phyloP scores from a whole-genome alignment of 768 basidiomycete species.

The Russula compacta region DNA sequence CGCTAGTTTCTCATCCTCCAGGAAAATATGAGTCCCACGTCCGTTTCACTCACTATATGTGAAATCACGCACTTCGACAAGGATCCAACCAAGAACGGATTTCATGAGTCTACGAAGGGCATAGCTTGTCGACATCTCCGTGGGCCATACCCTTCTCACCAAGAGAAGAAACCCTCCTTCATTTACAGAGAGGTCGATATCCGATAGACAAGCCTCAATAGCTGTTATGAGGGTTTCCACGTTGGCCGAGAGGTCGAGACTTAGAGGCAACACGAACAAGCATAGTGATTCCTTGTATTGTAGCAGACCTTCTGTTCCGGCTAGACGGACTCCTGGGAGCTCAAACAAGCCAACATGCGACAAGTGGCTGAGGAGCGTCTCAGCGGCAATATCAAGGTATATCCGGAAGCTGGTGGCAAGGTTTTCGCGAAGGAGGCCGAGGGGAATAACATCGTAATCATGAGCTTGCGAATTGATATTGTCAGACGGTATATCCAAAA shows the following conservation, averaged over 20 bases:
- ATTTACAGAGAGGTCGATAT: constrained; percentile 64
- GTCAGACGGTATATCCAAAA: constrained; percentile 34
- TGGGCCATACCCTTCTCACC: constrained; percentile 65
- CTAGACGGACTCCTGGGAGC: constrained; percentile 31
- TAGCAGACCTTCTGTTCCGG: constrained; percentile 30
- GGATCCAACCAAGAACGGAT: constrained; percentile 57
- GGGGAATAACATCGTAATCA: constrained; percentile 48
- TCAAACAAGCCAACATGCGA: constrained; percentile 55
- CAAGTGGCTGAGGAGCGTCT: constrained; percentile 48
- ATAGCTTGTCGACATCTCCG: constrained; percentile 62
- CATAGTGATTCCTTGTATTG: constrained; percentile 35
- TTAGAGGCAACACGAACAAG: constrained; percentile 58
- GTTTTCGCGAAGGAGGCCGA: constrained; percentile 51
- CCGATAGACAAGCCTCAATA: constrained; percentile 60
- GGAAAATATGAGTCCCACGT: not conserved
- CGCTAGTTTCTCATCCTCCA: constrained; percentile 58
- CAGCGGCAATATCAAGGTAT: constrained; percentile 42
- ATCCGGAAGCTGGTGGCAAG: constrained; percentile 54
- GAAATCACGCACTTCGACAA: constrained; percentile 48
- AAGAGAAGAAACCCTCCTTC: constrained; percentile 67
- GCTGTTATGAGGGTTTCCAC: constrained; percentile 66
- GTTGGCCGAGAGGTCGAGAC: constrained; percentile 60
- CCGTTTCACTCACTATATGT: not conserved
- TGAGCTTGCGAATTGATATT: constrained; percentile 25
- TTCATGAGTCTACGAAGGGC: constrained; percentile 52